Conservation (phyloP, 768 basidiomycete genomes). For the Mycena haematopus region DNA sequence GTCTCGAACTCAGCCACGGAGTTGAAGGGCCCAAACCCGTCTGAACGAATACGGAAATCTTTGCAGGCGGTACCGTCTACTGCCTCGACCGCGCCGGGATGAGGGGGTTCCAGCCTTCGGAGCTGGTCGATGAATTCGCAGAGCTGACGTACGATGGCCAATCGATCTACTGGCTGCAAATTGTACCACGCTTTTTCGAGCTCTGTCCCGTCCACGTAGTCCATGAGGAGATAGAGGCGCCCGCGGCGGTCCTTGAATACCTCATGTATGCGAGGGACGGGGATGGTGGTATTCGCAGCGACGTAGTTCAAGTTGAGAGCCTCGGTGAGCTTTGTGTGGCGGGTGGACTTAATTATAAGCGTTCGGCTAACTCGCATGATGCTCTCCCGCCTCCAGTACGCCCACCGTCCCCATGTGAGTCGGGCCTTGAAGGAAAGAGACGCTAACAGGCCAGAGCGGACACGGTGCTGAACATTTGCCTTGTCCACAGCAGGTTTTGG, state of each 20-base stretch:
- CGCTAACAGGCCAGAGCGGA: too few species aligned
- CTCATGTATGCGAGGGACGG: not conserved
- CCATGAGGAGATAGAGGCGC: slow-evolving; percentile 2
- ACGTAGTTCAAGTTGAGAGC: slow-evolving; percentile 5
- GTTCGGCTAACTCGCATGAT: not conserved
- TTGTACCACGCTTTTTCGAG: not conserved
- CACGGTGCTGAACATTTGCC: too few species aligned
- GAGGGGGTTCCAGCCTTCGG: not conserved
- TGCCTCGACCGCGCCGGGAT: slow-evolving; percentile 2
- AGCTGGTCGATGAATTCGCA: too few species aligned
- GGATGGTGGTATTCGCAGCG: not conserved
- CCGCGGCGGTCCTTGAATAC: not conserved
- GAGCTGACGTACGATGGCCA: slow-evolving; percentile 1
- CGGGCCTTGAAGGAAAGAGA: too few species aligned
- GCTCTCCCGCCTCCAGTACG: too few species aligned
- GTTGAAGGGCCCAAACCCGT: not conserved
- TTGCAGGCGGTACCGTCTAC: slow-evolving; percentile 4
- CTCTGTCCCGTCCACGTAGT: slow-evolving; percentile 5
- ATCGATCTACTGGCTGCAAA: not conserved
- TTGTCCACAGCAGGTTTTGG: too few species aligned
- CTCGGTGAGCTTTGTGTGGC: not conserved
- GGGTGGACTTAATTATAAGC: not conserved
- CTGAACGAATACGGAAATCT: not conserved
- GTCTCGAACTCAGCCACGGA: too few species aligned
- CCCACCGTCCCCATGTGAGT: too few species aligned